phyloP scores from a whole-genome alignment of 352 stramenopile species.

The Globisporangium irregulare region DNA sequence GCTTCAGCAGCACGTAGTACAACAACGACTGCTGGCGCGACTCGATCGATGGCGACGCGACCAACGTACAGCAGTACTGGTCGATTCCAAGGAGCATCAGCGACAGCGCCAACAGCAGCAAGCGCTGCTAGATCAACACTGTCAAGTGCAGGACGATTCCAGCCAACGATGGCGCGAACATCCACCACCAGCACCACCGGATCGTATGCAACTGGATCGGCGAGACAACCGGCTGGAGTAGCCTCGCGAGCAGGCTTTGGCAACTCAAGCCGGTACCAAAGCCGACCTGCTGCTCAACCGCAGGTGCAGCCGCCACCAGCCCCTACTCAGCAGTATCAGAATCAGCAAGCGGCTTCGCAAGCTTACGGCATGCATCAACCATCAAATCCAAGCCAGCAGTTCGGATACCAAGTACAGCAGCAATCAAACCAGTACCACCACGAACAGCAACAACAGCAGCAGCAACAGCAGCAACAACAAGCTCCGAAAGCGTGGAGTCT shows the following conservation, averaged over 20 bases:
- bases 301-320: slow-evolving; percentile 18
- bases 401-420: slow-evolving; percentile 7
- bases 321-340: slow-evolving; percentile 23
- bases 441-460: slow-evolving; percentile 20
- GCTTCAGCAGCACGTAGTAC: neutral
- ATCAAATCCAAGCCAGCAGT: neutral
- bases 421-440: neutral
- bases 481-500: slow-evolving; percentile 70
- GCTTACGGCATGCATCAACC: slow-evolving; percentile 23
- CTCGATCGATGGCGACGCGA: neutral
- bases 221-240: neutral
- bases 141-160: neutral
- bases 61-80: neutral
- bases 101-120: neutral
- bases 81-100: slow-evolving; percentile 2
- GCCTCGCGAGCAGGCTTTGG: neutral
- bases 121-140: neutral
- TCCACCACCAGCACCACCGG: neutral
- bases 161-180: neutral
- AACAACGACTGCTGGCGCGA: neutral
- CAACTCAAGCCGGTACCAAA: slow-evolving; percentile 5
- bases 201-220: neutral
- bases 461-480: slow-evolving; percentile 23
- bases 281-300: slow-evolving; percentile 4
- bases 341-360: slow-evolving; percentile 35